phyloP scores from a whole-genome alignment of 139 green algal genomes.

The Haematococcus sp. region DNA sequence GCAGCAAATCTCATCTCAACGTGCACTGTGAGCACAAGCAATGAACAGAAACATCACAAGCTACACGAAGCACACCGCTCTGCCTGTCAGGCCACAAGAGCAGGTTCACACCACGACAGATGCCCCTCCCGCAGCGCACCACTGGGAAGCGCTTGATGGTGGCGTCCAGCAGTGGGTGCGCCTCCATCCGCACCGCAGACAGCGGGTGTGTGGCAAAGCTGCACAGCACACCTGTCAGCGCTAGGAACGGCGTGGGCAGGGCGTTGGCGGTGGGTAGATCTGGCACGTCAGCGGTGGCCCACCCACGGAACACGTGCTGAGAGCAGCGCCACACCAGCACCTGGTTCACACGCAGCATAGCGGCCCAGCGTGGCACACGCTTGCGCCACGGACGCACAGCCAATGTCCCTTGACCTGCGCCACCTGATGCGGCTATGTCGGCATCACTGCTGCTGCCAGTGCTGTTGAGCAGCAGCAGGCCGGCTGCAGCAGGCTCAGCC shows the following conservation, averaged over 20 bases:
- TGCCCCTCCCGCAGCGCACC: too few species aligned
- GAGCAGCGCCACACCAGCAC: conserved; percentile 45
- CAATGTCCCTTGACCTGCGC: too few species aligned
- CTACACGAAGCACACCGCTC: too few species aligned
- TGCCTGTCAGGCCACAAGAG: too few species aligned
- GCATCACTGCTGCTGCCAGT: conserved; percentile 14
- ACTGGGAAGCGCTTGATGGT: conserved; percentile 61
- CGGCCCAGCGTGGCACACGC: conserved; percentile 16
- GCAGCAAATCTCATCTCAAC: too few species aligned
- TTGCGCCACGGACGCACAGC: conserved; percentile 32
- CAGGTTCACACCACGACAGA: too few species aligned
- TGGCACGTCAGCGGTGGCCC: conserved; percentile 22
- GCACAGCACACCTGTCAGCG: conserved; percentile 32
- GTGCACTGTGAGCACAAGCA: too few species aligned
- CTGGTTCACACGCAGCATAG: conserved; percentile 31
- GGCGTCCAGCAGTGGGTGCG: conserved; percentile 24
- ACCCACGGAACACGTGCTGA: conserved; percentile 43
- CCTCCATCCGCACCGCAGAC: background rate
- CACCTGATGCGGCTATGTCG: conserved; percentile 9
- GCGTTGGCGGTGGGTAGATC: conserved; percentile 1
- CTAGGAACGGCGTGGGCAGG: conserved; percentile 30
- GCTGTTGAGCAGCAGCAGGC: conserved; percentile 13
- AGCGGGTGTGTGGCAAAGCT: background rate
- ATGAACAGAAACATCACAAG: too few species aligned
- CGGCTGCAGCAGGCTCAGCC: background rate